Evolutionary conservation across 306 rosid genomes (phyloP), one percentile per base, ranked within the genome.

Genomic region (Prunus mira): DNA sequence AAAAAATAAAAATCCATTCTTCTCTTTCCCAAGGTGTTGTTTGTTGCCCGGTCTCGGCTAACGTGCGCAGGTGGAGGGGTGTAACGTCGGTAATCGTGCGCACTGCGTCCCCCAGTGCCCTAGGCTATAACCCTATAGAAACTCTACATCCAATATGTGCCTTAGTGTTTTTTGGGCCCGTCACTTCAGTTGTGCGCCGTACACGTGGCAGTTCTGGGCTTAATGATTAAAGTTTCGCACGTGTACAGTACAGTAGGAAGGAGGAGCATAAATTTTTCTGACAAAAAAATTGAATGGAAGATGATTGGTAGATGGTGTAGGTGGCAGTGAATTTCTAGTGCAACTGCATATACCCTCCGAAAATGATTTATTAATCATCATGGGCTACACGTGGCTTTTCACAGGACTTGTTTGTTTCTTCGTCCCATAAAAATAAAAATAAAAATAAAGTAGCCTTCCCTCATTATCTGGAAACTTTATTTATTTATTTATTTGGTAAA

Each of bases 61-160:
- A 68, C 78, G 68, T 77, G 84, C 82, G 65, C 84, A 2, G 56
- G 51, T 64, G 56, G 78, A 3, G 30, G 7, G 62, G 3, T 10
- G 62, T 79, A 74, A 61, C 77, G 84, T 76, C 50, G 75, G 70
- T 67, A 60, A 65, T 17, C 77, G 79, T 79, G 81, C 50, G 78
- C 74, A 67, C 49, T 64, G 46, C 49, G 69, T 28, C 27, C 10
- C 27, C 25, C 49, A 15, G 58, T 54, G 22, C 22, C 34, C 55
- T 6, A 58, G 78, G 74, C 70, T 65, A 68, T 24, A 17, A n/a
- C 19, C 57, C 22, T 2, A 3, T 27, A 17, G 11, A 27, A 20
- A 14, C 22, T 49, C 25, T 28, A 9, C 12, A 20, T 25, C 27
- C 62, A 52, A 52, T 18, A 17, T 9, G 10, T 8, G 11, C 20